Percentiles rank a stretch among this genome's conserved stretches.
phyloP scores from a whole-genome alignment of 192 early-diverging fungal species.

The Backusella westeae region DNA sequence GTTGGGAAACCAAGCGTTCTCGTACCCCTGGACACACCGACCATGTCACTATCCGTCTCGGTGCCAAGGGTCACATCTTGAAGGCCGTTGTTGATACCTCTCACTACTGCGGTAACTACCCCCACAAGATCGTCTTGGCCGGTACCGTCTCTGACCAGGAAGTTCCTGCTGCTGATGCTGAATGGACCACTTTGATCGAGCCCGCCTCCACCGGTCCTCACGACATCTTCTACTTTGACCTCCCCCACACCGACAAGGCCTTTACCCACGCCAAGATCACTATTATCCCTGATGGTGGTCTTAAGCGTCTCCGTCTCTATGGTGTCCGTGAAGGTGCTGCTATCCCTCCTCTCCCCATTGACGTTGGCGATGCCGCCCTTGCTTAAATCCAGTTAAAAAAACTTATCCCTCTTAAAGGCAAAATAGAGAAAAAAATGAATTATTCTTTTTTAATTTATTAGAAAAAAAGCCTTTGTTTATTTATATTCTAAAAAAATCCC shows the following conservation, averaged over 20 bases:
- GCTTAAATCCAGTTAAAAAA: neutral
- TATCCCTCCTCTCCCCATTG: constrained; percentile 29
- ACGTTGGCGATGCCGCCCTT: neutral
- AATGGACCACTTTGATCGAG: constrained; percentile 60
- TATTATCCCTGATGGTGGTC: constrained; percentile 88
- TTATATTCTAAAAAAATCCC: neutral
- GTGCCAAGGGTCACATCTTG: constrained; percentile 65
- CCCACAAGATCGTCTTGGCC: constrained; percentile 69
- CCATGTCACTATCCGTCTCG: constrained; percentile 75
- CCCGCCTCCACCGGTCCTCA: constrained; percentile 62
- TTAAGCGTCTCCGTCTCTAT: constrained; percentile 82
- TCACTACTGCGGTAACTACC: constrained; percentile 91
- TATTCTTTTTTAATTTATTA: neutral
- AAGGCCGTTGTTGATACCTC: constrained; percentile 85
- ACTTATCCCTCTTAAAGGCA: neutral
- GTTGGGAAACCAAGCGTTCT: constrained; percentile 92
- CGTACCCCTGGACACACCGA: constrained; percentile 76
- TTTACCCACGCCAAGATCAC: constrained; percentile 69
- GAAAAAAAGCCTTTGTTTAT: neutral
- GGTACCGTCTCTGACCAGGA: constrained; percentile 44
- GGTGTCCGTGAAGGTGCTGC: constrained; percentile 52
- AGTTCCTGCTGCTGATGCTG: constrained; percentile 41
- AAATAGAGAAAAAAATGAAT: neutral
- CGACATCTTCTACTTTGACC: constrained; percentile 71
- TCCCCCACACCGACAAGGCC: constrained; percentile 48